Evolutionary conservation across 306 rosid species (phyloP), one percentile per base, ranked within the genome.

Genomic region (Cicer cuneatum): DNA sequence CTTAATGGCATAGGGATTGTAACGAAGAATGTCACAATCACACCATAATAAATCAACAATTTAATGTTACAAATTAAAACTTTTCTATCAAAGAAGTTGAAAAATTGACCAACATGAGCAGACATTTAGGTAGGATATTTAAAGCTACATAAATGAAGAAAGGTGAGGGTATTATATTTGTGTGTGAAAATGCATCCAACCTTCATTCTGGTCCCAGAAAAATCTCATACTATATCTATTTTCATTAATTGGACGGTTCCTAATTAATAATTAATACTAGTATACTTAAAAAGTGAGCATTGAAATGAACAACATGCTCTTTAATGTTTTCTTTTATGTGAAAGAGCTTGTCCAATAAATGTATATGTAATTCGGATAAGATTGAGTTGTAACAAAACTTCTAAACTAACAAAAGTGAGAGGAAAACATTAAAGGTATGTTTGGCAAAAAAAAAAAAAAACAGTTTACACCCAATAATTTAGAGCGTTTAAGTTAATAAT

Each of bases 191-290:
- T 60, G 70, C 21, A 82, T 18, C n/a, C 60, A 77, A 7, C 35
- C 52, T 83, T 83, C 13, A 80, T 19, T 73, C 79, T 53, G 47
- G 82, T 47, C 66, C 59, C 8, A 4, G 16, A 39, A 54, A 82
- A 77, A 71, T 51, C 67, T 67, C 41, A 61, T 13, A 10, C 1
- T 73, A 42, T 15, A 4, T 57, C 37, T 58, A 2, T 24, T 66
- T 71, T 77, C 86, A 90, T 90, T 93, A 65, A 90, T 86, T 24
- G 88, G 89, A 3, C 92, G 96, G 93, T 78, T 90, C 84, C 89
- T 84, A 83, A 81, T 73, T 45, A 62, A 15, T 84, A 83, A 81
- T 73, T 45, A 62, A 15, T 19, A 24, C n/a, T 10, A 56, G 62
- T 56, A 24, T 72, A 7, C 40, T 29, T 46, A 81, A 14, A 58